phyloP scores from a whole-genome alignment of 805 yeast genomes.

The Cyberlindnera veronae region DNA sequence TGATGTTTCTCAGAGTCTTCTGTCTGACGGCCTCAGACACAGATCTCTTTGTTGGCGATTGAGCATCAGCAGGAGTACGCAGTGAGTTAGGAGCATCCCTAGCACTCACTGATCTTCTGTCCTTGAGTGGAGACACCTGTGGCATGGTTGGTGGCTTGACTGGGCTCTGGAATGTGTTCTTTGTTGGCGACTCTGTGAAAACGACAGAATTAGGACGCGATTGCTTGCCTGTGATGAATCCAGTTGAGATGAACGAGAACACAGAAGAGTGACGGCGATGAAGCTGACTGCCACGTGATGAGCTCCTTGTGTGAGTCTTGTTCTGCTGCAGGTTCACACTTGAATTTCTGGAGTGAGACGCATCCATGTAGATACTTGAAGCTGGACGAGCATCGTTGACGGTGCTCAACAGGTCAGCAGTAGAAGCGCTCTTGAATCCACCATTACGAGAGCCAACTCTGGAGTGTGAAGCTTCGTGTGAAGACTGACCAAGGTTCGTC shows the following conservation, averaged over 20 bases:
- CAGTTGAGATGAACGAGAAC: conserved; percentile 42
- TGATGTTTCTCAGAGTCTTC: conserved; percentile 50
- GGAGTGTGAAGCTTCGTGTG: conserved; percentile 23
- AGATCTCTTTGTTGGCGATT: conserved; percentile 36
- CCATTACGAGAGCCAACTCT: conserved; percentile 19
- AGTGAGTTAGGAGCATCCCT: conserved; percentile 32
- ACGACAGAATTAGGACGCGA: conserved; percentile 18
- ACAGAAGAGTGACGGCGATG: conserved; percentile 64
- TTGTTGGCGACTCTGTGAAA: conserved; percentile 14
- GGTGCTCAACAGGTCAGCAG: conserved; percentile 32
- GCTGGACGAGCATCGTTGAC: conserved; percentile 36
- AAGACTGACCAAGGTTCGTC: conserved; percentile 27
- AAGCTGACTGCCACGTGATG: conserved; percentile 39
- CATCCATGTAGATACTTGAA: conserved; percentile 48
- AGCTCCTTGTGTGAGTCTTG: conserved; percentile 38
- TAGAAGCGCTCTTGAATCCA: conserved; percentile 21
- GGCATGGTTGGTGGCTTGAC: conserved; percentile 9
- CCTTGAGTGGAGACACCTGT: conserved; percentile 26
- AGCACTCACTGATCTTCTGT: conserved; percentile 51
- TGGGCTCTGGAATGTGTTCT: conserved; percentile 7
- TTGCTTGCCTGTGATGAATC: conserved; percentile 8
- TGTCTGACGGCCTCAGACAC: conserved; percentile 48
- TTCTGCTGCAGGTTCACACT: conserved; percentile 27
- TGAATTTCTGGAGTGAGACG: conserved; percentile 32
- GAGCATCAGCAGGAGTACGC: conserved; percentile 2